phyloP scores from a whole-genome alignment of 306 rosid genomes.

The Cyclanthera cordifolia region DNA sequence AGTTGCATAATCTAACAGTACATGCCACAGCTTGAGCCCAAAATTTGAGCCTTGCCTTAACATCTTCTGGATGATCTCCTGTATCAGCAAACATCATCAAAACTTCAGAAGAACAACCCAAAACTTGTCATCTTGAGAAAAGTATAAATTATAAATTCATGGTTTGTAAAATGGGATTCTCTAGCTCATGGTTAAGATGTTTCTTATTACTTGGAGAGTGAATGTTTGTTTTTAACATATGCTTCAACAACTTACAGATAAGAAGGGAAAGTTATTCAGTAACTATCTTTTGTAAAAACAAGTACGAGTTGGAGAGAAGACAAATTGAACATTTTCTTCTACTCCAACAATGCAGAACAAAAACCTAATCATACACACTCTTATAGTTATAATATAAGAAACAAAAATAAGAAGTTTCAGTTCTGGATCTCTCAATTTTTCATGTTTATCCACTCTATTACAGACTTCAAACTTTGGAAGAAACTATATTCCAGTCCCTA shows the following conservation, averaged over 20 bases:
- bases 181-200: background rate
- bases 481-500: background rate
- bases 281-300: background rate
- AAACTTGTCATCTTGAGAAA: background rate
- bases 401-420: background rate
- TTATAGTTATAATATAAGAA: background rate
- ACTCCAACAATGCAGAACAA: no score
- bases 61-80: conserved; percentile 93
- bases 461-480: background rate
- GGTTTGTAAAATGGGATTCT: background rate
- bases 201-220: no score
- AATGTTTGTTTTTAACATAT: no score
- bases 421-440: background rate
- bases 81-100: conserved; percentile 1
- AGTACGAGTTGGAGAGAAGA: background rate
- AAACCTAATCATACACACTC: background rate
- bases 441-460: background rate
- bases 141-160: background rate
- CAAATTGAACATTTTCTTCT: no score
- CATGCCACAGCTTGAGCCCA: conserved; percentile 97
- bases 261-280: background rate
- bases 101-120: background rate
- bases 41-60: conserved; percentile 78
- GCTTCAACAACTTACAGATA: background rate
- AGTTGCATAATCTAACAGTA: conserved; percentile 71